Percentiles rank a stretch among this genome's conserved stretches.
phyloP scores from a whole-genome alignment of 805 yeast genomes.

The Barnettozyma salicaria region DNA sequence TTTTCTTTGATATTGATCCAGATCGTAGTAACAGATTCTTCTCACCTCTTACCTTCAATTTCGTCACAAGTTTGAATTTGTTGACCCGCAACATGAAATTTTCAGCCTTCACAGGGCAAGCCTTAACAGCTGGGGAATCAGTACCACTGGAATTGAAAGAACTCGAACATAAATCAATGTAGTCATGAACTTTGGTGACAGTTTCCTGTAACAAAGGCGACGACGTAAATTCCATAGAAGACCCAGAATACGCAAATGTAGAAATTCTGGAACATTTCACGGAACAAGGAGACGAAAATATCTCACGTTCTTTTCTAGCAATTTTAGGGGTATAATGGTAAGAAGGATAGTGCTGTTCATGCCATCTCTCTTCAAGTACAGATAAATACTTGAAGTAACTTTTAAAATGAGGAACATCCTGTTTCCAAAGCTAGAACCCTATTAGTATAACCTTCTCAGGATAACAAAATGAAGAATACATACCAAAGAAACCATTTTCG shows the following conservation, averaged over 20 bases:
- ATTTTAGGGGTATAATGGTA: constrained; percentile 14
- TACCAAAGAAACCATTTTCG: constrained; percentile 14
- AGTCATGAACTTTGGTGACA: background rate
- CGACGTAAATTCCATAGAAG: background rate
- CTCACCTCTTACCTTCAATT: too few relatives aligned
- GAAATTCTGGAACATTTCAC: background rate
- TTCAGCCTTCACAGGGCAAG: too few relatives aligned
- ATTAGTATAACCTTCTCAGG: background rate
- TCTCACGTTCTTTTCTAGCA: background rate
- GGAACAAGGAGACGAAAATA: background rate
- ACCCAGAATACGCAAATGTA: background rate
- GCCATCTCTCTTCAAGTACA: constrained; percentile 15
- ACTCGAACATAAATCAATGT: background rate
- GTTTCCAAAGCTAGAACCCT: constrained; percentile 7
- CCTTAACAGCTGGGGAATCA: background rate
- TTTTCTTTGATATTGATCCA: background rate
- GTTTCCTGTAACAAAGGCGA: too few relatives aligned
- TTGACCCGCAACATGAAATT: too few relatives aligned
- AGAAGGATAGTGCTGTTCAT: constrained; percentile 13
- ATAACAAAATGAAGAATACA: constrained; percentile 6
- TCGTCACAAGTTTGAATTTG: too few relatives aligned
- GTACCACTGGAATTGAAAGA: background rate
- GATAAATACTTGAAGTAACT: constrained; percentile 14
- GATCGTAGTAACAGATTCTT: background rate
- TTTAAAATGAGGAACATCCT: constrained; percentile 2